A percentile compares a stretch with the other conserved stretches of the same genome.
phyloP scores from a whole-genome alignment of 2,329 filamentous ascomycete species.

The Aspergillus transmontanensis region DNA sequence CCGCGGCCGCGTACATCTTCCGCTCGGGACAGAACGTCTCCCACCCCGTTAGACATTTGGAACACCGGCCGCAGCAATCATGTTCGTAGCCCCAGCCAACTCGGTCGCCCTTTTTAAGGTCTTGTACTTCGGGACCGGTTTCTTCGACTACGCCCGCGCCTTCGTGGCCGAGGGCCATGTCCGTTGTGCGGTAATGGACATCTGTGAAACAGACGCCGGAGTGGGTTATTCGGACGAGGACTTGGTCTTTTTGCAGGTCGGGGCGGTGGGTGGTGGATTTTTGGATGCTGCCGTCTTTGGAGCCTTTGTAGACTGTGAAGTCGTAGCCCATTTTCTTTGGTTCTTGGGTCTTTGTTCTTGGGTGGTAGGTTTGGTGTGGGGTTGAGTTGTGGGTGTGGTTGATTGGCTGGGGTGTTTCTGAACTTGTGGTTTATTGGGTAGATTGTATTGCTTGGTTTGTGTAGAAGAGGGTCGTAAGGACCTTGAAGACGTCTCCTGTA shows the following conservation, averaged over 20 bases:
- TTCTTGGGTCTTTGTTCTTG: too few species aligned
- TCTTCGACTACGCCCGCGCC: conserved; percentile 38
- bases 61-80: conserved; percentile 41
- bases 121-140: conserved; percentile 34
- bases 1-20: conserved; percentile 37
- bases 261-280: conserved; percentile 51
- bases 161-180: conserved; percentile 45
- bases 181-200: conserved; percentile 37
- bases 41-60: conserved; percentile 36
- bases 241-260: conserved; percentile 42
- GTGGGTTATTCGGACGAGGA: conserved; percentile 65
- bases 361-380: too few species aligned
- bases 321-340: conserved; percentile 26
- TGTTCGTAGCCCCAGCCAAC: conserved; percentile 48
- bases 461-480: background rate
- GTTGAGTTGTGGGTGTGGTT: too few species aligned
- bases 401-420: too few species aligned
- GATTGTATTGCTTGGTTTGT: background rate
- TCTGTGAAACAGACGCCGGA: conserved; percentile 69
- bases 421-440: background rate
- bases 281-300: conserved; percentile 58
- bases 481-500: background rate
- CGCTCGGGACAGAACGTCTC: conserved; percentile 36
- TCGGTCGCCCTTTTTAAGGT: conserved; percentile 42
- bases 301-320: conserved; percentile 68